These are phyloP conservation scores for Ganoderma sinense DNA, from an alignment of 1,284 basidiomycete genomes.

Conservation along the genomic window DNA sequence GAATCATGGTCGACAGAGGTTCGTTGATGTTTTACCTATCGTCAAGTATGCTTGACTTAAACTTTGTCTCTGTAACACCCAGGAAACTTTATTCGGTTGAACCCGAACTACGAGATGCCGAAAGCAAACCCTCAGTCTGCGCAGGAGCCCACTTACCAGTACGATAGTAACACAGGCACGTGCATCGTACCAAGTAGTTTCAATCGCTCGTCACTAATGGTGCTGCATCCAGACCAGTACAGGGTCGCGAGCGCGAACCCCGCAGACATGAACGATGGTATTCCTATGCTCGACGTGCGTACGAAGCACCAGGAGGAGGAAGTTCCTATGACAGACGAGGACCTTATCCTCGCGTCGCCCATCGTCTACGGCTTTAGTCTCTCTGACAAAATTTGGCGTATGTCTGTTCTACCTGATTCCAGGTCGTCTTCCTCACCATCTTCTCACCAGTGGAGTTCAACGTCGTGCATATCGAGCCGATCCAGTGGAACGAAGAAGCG, in stretches of 20 bases:
- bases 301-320: conserved; percentile 11
- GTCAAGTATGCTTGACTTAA: conserved; percentile 40
- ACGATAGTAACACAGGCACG: neutral
- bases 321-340: conserved; percentile 31
- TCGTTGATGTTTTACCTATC: conserved; percentile 1
- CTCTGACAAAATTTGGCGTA: conserved; percentile 65
- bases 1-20: conserved; percentile 65
- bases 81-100: conserved; percentile 57
- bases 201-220: neutral
- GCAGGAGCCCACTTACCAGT: neutral
- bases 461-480: conserved; percentile 54
- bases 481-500: conserved; percentile 64
- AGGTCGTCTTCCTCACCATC: neutral
- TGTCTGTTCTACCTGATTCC: conserved; percentile 30
- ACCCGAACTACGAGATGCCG: conserved; percentile 56
- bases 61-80: no score
- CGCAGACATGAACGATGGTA: neutral
- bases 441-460: conserved; percentile 57
- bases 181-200: neutral
- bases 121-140: conserved; percentile 9
- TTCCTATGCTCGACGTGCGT: conserved; percentile 21
- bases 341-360: conserved; percentile 62
- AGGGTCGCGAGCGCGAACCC: neutral
- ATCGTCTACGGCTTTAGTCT: conserved; percentile 67
- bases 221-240: neutral